Conservation (phyloP, 164 flowering plant genomes). For the Chimonanthus praecox region DNA sequence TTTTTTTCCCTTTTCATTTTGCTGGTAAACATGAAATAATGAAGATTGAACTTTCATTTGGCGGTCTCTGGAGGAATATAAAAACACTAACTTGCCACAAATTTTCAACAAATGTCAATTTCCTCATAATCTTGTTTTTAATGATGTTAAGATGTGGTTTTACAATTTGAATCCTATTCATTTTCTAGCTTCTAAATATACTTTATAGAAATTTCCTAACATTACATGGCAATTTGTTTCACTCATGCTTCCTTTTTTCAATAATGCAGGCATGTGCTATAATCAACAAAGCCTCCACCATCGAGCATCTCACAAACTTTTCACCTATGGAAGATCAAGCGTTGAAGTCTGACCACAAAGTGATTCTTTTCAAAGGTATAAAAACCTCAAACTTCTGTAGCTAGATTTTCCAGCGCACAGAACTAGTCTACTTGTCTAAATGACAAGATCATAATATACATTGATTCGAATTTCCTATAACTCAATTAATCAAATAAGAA, state of each 20-base stretch:
- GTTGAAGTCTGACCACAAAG: conserved; percentile 7
- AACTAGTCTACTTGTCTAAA: too few relatives aligned
- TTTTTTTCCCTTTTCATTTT: not conserved
- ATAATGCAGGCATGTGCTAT: conserved; percentile 12
- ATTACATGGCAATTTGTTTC: conserved; percentile 2
- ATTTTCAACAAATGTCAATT: not conserved
- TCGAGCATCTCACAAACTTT: conserved; percentile 16
- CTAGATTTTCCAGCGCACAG: too few relatives aligned
- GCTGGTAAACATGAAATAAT: not conserved
- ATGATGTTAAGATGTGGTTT: not conserved
- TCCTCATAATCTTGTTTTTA: not conserved
- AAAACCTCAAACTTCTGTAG: conserved; percentile 5
- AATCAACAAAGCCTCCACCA: conserved; percentile 7
- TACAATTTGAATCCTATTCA: not conserved
- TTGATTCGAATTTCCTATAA: too few relatives aligned
- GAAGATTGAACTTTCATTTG: not conserved
- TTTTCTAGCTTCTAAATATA: not conserved
- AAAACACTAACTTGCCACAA: conserved; percentile 2
- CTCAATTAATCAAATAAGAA: too few relatives aligned
- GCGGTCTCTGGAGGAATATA: not conserved
- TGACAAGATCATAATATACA: too few relatives aligned
- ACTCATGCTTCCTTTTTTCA: conserved; percentile 4
- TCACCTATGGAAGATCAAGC: conserved; percentile 15
- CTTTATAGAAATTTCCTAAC: not conserved
- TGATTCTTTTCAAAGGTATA: conserved; percentile 24